phyloP scores from a whole-genome alignment of 371 early-diverging fungal species.

The Mortierella sp. region DNA sequence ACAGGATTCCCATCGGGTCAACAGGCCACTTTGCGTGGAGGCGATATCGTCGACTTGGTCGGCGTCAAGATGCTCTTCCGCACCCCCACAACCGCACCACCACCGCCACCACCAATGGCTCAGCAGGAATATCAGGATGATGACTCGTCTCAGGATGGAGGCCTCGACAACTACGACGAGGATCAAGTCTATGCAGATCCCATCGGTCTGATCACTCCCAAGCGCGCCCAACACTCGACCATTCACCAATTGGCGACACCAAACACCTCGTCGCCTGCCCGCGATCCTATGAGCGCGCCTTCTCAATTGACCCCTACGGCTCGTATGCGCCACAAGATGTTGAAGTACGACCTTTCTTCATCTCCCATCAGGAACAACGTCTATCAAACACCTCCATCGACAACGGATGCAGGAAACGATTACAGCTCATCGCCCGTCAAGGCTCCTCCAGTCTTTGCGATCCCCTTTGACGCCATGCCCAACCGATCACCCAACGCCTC shows the following conservation, averaged over 20 bases:
- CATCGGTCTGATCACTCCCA: slow-evolving; percentile 34
- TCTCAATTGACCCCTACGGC: slow-evolving; percentile 42
- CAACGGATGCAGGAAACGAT: slow-evolving; percentile 40
- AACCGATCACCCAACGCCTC: slow-evolving; percentile 8
- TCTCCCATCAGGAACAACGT: background rate
- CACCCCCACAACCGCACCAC: slow-evolving; percentile 19
- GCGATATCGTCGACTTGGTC: slow-evolving; percentile 55
- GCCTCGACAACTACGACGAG: slow-evolving; percentile 6
- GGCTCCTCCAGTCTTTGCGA: slow-evolving; percentile 25
- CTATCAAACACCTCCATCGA: slow-evolving; percentile 41
- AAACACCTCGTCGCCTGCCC: slow-evolving; percentile 37
- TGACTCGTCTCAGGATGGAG: slow-evolving; percentile 6
- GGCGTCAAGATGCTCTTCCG: slow-evolving; percentile 56
- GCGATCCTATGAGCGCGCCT: slow-evolving; percentile 15
- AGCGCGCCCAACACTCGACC: slow-evolving; percentile 13
- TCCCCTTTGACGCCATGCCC: slow-evolving; percentile 25
- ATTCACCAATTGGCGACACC: slow-evolving; percentile 34
- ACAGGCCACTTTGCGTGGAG: slow-evolving; percentile 31
- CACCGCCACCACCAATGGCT: background rate
- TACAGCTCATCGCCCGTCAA: slow-evolving; percentile 35
- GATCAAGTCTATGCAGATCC: background rate
- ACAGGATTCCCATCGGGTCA: slow-evolving; percentile 51
- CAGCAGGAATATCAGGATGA: slow-evolving; percentile 19
- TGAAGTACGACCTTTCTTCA: slow-evolving; percentile 41
- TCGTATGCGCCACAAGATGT: slow-evolving; percentile 50